Base-by-base conservation (phyloP, 177 flowering plant species). In the Telopea speciosissima region DNA sequence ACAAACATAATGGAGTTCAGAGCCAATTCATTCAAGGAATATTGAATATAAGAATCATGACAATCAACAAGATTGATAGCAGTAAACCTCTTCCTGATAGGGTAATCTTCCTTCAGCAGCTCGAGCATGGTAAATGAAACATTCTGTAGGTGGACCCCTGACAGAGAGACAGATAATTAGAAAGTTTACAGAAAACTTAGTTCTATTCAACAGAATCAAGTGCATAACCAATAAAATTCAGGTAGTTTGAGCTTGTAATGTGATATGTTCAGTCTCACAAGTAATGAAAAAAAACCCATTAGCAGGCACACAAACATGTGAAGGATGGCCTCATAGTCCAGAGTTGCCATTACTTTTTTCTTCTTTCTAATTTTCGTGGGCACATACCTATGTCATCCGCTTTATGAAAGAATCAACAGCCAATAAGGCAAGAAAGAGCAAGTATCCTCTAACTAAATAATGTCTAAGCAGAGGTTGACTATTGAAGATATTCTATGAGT, bases 101-200 rank as follows among this genome's bases (percentile, higher is more conserved):
- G 88, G 90, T 70, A 95, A 75, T 72, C 73, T 82, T 75, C 87
- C 81, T 85, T 91, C 89, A 33, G 77, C 68, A 12, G 99, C 99
- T 77, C 99, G 90, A 69, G 95, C 99, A 85, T 89, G 97, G 77
- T 86, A 91, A 67, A 95, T 28, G 72, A 90, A 89, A 73, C 97
- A 95, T 74, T 95, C 93, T 25, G 98, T 95, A 71, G 99, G 89
- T 24, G 99, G 99, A 73, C 99, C 99, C 67, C 97, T 93, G 88
- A 69, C 77, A 77, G 54, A 75, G 69, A 68, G 9, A 68, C 45
- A 68, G 3, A 22, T 59, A 69, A 23, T 70, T 44, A 64, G 72
- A 36, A 45, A 60, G 45, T 5, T 6, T 17, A 24, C 8, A 54
- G 24, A 44, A 70, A 42, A 24, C 19, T 52, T 7, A 19, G n/a